A percentile compares a stretch with the other conserved stretches of the same genome.
phyloP scores from a whole-genome alignment of 2,329 filamentous ascomycete genomes.

The Didymella lethalis region DNA sequence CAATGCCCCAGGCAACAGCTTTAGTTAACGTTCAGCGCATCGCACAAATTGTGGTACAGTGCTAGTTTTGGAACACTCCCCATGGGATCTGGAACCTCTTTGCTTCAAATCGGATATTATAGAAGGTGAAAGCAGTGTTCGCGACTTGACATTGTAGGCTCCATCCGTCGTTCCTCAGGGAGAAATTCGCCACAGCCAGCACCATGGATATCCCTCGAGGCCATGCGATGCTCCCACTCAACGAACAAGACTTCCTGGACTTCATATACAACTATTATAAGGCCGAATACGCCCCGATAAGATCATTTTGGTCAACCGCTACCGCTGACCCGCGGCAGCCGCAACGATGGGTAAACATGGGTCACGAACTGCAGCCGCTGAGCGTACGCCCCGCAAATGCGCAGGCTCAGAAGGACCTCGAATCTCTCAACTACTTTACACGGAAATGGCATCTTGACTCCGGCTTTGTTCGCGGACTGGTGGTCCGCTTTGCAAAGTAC shows the following conservation, averaged over 20 bases:
- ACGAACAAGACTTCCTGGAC: conserved; percentile 45
- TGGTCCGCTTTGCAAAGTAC: conserved; percentile 46
- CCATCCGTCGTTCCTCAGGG: not conserved
- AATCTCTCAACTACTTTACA: conserved; percentile 45
- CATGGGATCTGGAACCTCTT: not conserved
- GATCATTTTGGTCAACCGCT: conserved; percentile 48
- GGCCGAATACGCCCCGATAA: conserved; percentile 49
- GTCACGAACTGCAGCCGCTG: conserved; percentile 44
- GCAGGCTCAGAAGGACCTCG: conserved; percentile 49
- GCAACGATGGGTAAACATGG: conserved; percentile 45
- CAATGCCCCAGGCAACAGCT: conserved; percentile 43
- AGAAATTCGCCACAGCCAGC: not conserved
- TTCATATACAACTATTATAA: conserved; percentile 51
- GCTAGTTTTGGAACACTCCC: not conserved
- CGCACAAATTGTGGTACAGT: not conserved
- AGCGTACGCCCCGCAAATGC: conserved; percentile 46
- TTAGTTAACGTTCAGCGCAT: conserved; percentile 23
- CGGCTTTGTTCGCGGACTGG: conserved; percentile 43
- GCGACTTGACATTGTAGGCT: not conserved
- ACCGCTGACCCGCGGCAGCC: conserved; percentile 43
- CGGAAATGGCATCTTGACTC: conserved; percentile 44
- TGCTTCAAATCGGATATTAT: too few species aligned
- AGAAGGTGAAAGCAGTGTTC: not conserved
- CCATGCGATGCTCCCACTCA: conserved; percentile 45
- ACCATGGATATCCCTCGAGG: conserved; percentile 46